A percentile compares a stretch with the other conserved stretches of the same genome.
Conservation (phyloP, 768 basidiomycete species). For the Mycena belliarum region DNA sequence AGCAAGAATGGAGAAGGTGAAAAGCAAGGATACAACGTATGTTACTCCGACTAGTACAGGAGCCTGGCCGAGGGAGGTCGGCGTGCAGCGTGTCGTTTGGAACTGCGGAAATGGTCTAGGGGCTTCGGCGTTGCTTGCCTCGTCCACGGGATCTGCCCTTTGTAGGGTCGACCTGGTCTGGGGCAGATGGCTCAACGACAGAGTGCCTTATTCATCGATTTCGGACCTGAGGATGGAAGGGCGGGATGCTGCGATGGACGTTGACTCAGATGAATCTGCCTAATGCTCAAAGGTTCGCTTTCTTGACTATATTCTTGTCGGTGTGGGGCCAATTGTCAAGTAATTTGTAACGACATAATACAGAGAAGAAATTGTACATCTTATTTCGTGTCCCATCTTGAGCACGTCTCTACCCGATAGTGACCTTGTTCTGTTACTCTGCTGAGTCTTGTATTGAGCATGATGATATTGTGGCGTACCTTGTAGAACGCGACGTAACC, state of each 20-base stretch:
- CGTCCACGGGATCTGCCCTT: conserved; percentile 81
- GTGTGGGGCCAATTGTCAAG: too few relatives aligned
- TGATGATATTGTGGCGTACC: too few relatives aligned
- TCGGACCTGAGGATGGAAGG: conserved; percentile 62
- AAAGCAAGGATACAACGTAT: conserved; percentile 33
- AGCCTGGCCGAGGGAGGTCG: conserved; percentile 80
- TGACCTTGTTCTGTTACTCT: conserved; percentile 38
- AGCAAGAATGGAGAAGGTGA: conserved; percentile 33
- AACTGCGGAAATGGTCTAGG: conserved; percentile 72
- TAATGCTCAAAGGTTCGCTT: not conserved
- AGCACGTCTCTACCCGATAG: conserved; percentile 30
- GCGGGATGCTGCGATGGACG: conserved; percentile 43
- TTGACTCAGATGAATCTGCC: conserved; percentile 41
- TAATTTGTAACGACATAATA: too few relatives aligned
- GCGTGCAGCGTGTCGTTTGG: conserved; percentile 80
- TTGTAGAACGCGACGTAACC: conserved; percentile 79
- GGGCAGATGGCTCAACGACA: conserved; percentile 73
- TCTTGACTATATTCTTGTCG: conserved; percentile 8
- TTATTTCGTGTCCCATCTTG: not conserved
- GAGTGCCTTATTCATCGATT: conserved; percentile 65
- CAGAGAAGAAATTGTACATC: conserved; percentile 12
- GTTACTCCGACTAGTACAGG: conserved; percentile 47
- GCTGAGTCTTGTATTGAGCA: too few relatives aligned
- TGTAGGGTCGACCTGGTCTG: conserved; percentile 81
- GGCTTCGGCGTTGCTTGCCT: conserved; percentile 63